Percentiles rank a stretch among this genome's conserved stretches.
phyloP scores from a whole-genome alignment of 1,284 basidiomycete species.

The Stygiomarasmius scandens region DNA sequence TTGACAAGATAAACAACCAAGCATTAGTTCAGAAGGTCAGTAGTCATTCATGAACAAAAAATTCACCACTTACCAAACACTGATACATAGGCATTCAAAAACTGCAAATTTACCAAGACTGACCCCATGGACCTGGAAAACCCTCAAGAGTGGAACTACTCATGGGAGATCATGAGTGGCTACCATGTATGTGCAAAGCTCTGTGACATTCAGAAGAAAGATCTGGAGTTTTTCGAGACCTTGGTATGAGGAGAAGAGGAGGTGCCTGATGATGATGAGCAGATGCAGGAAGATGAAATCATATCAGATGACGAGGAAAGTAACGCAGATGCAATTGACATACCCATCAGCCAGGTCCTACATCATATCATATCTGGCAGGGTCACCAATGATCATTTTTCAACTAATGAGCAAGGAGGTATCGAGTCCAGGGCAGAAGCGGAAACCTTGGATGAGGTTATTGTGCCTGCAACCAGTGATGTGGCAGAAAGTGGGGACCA shows the following conservation, averaged over 20 bases:
- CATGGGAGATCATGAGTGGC: not conserved
- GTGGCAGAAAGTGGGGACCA: not conserved
- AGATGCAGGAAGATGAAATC: not conserved
- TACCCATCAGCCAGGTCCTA: not conserved
- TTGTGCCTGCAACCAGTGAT: not conserved
- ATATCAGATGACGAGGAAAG: not conserved
- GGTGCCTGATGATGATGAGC: not conserved
- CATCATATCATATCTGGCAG: not conserved
- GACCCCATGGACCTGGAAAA: not conserved
- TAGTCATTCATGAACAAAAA: not conserved
- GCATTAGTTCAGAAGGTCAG: not conserved
- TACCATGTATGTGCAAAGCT: not conserved
- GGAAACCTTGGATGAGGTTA: not conserved
- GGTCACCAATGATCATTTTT: not conserved
- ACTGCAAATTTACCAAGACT: not conserved
- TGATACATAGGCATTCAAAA: not conserved
- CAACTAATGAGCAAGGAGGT: not conserved
- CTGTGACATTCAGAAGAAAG: not conserved
- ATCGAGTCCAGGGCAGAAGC: not conserved
- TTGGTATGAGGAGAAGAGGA: not conserved
- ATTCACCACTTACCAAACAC: not conserved
- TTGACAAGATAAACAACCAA: not conserved
- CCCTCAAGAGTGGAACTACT: not conserved
- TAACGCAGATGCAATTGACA: not conserved
- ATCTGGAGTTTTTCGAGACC: not conserved